Evolutionary conservation across 176 grass and related monocot species (phyloP).

Genomic region (Aegilops longissima): DNA sequence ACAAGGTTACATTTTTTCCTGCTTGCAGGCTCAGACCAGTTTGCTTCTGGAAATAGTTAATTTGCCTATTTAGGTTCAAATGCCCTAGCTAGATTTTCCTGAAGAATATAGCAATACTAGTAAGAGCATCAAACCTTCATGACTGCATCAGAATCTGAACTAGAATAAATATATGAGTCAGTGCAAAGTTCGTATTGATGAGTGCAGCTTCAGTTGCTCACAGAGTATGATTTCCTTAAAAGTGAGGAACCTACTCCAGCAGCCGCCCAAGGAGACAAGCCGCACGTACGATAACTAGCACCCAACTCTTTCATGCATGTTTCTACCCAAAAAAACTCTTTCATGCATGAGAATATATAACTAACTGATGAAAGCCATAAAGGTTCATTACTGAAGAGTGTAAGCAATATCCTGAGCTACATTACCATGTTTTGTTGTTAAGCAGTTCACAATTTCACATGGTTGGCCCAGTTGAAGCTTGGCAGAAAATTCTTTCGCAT

Average conservation of each 20-base stretch:
- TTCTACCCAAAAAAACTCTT: not conserved
- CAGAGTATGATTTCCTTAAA: not conserved
- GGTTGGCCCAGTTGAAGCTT: not conserved
- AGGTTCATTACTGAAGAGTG: not conserved
- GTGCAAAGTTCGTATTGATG: not conserved
- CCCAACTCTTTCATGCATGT: conserved; percentile 1
- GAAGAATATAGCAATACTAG: not conserved
- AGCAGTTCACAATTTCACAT: not conserved
- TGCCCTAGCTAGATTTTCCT: not conserved
- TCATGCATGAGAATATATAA: not conserved
- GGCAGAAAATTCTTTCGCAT: not conserved
- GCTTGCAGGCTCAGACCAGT: not conserved
- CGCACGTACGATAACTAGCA: not conserved
- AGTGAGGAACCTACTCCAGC: not conserved
- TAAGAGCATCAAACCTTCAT: not conserved
- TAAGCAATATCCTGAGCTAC: not conserved
- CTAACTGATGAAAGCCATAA: not conserved
- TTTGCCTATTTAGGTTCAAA: not conserved
- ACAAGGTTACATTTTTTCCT: not conserved
- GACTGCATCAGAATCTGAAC: not conserved
- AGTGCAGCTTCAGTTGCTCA: conserved; percentile 3
- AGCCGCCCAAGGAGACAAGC: not conserved
- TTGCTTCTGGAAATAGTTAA: not conserved
- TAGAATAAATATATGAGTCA: not conserved
- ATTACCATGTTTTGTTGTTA: not conserved